Percentiles rank a stretch among this genome's conserved stretches.
Conservation (phyloP, 352 stramenopile genomes). For the Globisporangium solare region DNA sequence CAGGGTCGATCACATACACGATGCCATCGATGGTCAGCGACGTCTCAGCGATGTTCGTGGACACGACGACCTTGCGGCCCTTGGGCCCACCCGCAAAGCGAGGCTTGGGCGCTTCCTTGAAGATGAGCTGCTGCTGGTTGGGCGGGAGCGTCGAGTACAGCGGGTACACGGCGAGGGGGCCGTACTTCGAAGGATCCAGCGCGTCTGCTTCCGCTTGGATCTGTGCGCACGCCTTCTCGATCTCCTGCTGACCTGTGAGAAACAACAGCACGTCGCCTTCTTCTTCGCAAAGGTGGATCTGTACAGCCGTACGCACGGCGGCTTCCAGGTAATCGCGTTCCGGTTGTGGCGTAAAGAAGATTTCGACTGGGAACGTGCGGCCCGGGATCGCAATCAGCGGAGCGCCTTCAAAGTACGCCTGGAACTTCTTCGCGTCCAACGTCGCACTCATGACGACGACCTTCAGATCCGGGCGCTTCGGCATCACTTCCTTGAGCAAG, state of each 20-base stretch:
- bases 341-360: slow-evolving; percentile 97
- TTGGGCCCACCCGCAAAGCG: slow-evolving; percentile 79
- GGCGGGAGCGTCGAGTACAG: slow-evolving; percentile 98
- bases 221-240: slow-evolving; percentile 94
- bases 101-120: slow-evolving; percentile 94
- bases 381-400: slow-evolving; percentile 94
- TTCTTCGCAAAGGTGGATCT: slow-evolving; percentile 98
- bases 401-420: slow-evolving; percentile 92
- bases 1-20: slow-evolving; percentile 99
- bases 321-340: slow-evolving; percentile 98
- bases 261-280: slow-evolving; percentile 99
- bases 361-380: slow-evolving; percentile 96
- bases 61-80: slow-evolving; percentile 96
- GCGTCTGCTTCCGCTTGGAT: slow-evolving; percentile 86
- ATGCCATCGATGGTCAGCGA: slow-evolving; percentile 99
- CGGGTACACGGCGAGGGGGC: slow-evolving; percentile 87
- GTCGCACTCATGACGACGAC: slow-evolving; percentile 99
- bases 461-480: slow-evolving; percentile 93
- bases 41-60: slow-evolving; percentile 99
- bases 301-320: slow-evolving; percentile 74
- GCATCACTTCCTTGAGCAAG: slow-evolving; percentile 96
- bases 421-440: slow-evolving; percentile 96
- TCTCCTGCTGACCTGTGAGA: slow-evolving; percentile 98
- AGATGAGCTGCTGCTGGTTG: slow-evolving; percentile 99
- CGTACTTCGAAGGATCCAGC: slow-evolving; percentile 94